Percentiles rank a stretch among this genome's conserved stretches.
These are phyloP conservation scores for Dorcoceras hygrometricum DNA, from an alignment of 257 asterid genomes.

Conservation along the genomic window DNA sequence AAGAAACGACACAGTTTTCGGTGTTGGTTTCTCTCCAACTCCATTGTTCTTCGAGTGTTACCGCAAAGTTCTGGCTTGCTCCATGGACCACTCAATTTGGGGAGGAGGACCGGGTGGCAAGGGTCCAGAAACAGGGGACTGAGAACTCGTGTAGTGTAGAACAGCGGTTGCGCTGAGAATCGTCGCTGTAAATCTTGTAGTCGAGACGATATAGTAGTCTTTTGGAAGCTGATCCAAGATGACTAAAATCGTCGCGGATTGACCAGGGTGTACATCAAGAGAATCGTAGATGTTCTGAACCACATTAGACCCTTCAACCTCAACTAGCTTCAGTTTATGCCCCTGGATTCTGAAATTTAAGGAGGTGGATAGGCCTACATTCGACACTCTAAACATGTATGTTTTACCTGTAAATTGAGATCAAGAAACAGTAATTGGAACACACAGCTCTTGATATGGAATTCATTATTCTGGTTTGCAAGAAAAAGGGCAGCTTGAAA, in stretches of 20 bases:
- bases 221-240: constrained; percentile 74
- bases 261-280: constrained; percentile 86
- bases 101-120: constrained; percentile 58
- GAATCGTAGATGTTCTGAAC: constrained; percentile 69
- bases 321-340: constrained; percentile 79
- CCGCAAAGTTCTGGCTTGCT: constrained; percentile 88
- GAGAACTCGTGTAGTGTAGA: constrained; percentile 70
- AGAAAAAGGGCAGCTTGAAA: background rate
- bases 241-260: constrained; percentile 68
- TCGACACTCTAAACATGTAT: constrained; percentile 87
- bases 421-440: constrained; percentile 18
- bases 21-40: background rate
- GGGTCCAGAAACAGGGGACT: constrained; percentile 57
- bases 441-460: background rate
- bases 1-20: background rate
- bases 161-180: constrained; percentile 52
- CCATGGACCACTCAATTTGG: constrained; percentile 61
- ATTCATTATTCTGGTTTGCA: background rate
- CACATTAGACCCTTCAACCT: constrained; percentile 92
- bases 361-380: constrained; percentile 65
- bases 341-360: constrained; percentile 88
- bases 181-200: constrained; percentile 58
- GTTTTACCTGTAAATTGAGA: constrained; percentile 59
- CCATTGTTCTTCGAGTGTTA: constrained; percentile 14
- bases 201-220: constrained; percentile 81